A percentile compares a stretch with the other conserved stretches of the same genome.
Conservation (phyloP, 768 basidiomycete species). For the Panellus pusillus region DNA sequence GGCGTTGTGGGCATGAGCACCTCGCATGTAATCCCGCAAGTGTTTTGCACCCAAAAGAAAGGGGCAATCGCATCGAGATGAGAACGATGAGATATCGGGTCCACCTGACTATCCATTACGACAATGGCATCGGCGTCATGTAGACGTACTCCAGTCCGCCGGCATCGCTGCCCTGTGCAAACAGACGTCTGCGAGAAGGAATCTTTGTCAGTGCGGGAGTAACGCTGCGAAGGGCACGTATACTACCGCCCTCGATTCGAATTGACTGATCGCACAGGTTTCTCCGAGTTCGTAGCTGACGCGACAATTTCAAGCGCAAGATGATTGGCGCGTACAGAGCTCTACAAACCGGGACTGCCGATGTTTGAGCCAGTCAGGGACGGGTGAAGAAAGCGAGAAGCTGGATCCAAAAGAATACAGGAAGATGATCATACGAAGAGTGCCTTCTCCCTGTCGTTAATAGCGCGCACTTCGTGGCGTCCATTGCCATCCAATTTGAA, state of each 20-base stretch:
- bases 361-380: conserved; percentile 52
- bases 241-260: no score
- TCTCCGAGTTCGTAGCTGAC: conserved; percentile 45
- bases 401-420: background rate
- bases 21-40: conserved; percentile 39
- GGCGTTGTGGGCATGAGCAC: conserved; percentile 44
- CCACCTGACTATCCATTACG: conserved; percentile 42
- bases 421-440: no score
- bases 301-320: conserved; percentile 61
- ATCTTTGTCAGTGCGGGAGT: no score
- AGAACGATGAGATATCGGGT: conserved; percentile 50
- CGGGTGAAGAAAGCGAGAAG: conserved; percentile 33
- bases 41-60: conserved; percentile 31
- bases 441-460: no score
- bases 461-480: conserved; percentile 47
- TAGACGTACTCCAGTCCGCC: conserved; percentile 43
- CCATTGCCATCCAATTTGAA: conserved; percentile 46
- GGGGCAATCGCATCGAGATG: conserved; percentile 41
- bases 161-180: conserved; percentile 45
- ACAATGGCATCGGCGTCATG: conserved; percentile 42
- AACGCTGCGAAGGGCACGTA: no score
- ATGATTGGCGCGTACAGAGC: conserved; percentile 51
- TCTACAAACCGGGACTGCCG: conserved; percentile 57
- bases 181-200: conserved; percentile 47
- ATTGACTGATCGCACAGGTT: no score